Conservation (phyloP, 73 alveolate genomes). For the Paramecium pentaurelia region DNA sequence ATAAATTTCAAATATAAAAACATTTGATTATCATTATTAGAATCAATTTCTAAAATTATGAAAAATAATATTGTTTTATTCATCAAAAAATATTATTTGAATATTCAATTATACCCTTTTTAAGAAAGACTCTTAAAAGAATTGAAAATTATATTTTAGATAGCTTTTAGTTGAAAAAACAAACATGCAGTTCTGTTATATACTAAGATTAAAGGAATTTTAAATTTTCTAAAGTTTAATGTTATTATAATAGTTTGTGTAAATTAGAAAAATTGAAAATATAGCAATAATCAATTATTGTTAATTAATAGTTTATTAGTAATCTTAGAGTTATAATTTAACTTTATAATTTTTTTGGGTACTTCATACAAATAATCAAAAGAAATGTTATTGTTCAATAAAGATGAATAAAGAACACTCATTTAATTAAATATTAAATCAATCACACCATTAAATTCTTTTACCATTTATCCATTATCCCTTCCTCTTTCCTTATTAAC, state of each 20-base stretch:
- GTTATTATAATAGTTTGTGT: too few species aligned
- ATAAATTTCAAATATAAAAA: not conserved
- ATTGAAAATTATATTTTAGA: too few species aligned
- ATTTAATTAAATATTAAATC: not conserved
- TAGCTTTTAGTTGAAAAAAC: too few species aligned
- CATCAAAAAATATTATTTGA: too few species aligned
- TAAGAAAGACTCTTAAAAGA: too few species aligned
- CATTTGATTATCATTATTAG: not conserved
- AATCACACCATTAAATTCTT: slow-evolving; percentile 55
- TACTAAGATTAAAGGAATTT: too few species aligned
- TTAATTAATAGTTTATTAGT: not conserved
- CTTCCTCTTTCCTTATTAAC: slow-evolving; percentile 5
- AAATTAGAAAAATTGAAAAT: too few species aligned
- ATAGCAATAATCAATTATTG: not conserved
- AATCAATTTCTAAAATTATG: not conserved
- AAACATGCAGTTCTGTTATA: too few species aligned
- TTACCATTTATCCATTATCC: slow-evolving; percentile 63
- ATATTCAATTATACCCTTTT: too few species aligned
- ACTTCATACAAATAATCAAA: slow-evolving; percentile 19
- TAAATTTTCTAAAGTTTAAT: too few species aligned
- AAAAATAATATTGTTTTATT: too few species aligned
- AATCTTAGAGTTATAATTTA: not conserved
- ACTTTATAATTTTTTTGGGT: not conserved
- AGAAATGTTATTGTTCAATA: not conserved
- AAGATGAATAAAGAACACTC: not conserved